A percentile compares a stretch with the other conserved stretches of the same genome.
These are phyloP conservation scores for Parascedosporium putredinis DNA, from an alignment of 2,329 filamentous ascomycete genomes.

Conservation along the genomic window DNA sequence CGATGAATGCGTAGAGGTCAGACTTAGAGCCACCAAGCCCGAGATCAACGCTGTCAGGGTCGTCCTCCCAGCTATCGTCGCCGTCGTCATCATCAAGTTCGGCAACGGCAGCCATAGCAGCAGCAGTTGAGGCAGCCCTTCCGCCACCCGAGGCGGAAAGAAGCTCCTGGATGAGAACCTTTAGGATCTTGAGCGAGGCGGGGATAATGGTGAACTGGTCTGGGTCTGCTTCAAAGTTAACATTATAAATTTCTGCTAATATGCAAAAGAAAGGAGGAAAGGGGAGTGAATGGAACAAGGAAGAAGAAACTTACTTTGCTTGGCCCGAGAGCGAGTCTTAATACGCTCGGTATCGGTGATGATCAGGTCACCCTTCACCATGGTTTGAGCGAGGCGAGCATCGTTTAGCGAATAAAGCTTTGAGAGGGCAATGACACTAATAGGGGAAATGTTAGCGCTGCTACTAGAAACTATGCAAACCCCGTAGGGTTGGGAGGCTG, in stretches of 20 bases:
- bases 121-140: conserved; percentile 49
- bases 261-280: conserved; percentile 12
- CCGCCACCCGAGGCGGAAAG: conserved; percentile 64
- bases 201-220: conserved; percentile 83
- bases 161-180: conserved; percentile 88
- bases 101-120: conserved; percentile 50
- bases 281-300: conserved; percentile 11
- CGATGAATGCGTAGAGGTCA: conserved; percentile 71
- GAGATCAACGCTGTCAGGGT: conserved; percentile 70
- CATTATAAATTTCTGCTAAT: too few species aligned
- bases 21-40: conserved; percentile 55
- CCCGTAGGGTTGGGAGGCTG: not conserved
- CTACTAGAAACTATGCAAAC: conserved; percentile 15
- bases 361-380: conserved; percentile 87
- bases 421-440: conserved; percentile 79
- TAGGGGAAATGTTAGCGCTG: conserved; percentile 13
- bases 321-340: conserved; percentile 86
- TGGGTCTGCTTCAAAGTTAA: conserved; percentile 52
- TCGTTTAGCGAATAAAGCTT: conserved; percentile 87
- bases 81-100: conserved; percentile 41
- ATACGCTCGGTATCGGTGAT: conserved; percentile 70
- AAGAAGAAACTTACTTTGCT: conserved; percentile 50
- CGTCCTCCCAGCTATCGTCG: conserved; percentile 75
- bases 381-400: conserved; percentile 62
- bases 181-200: conserved; percentile 88